Evolutionary conservation across 169 alveolate species (phyloP).

Genomic region (Besnoitia besnoiti): DNA sequence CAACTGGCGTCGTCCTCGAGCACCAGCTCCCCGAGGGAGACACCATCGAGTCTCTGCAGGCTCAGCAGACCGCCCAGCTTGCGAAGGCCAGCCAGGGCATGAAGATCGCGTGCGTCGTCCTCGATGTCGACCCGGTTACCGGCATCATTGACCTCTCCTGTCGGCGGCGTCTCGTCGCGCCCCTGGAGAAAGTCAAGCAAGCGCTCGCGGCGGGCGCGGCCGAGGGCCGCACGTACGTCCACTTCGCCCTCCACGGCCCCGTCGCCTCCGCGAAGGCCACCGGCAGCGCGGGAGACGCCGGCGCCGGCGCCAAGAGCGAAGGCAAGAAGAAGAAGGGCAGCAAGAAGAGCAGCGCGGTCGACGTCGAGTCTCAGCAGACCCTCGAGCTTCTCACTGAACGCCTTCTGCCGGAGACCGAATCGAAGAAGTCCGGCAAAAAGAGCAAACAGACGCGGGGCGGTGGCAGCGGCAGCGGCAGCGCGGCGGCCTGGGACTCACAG

Average conservation of each 20-base stretch:
- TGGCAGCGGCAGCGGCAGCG: not conserved
- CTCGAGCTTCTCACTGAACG: not conserved
- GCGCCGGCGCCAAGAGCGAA: no score
- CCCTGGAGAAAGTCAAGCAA: not conserved
- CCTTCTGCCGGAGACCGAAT: not conserved
- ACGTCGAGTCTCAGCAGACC: no score
- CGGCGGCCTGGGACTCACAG: not conserved
- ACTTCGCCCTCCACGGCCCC: not conserved
- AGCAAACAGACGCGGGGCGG: not conserved
- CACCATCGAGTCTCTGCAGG: not conserved
- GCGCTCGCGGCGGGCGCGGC: slow-evolving; percentile 4
- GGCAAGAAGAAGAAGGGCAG: not conserved
- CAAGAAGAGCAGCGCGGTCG: no score
- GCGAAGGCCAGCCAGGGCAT: not conserved
- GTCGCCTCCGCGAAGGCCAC: not conserved
- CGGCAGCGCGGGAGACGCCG: not conserved
- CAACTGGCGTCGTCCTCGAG: slow-evolving; percentile 38
- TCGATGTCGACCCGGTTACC: slow-evolving; percentile 32
- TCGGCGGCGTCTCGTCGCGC: slow-evolving; percentile 9
- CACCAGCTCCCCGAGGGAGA: slow-evolving; percentile 51
- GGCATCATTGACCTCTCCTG: slow-evolving; percentile 33
- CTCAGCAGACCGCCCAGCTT: not conserved
- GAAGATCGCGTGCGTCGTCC: not conserved
- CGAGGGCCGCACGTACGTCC: not conserved
- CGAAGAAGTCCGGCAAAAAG: not conserved